Conservation (phyloP, 1,284 basidiomycete genomes). For the Boletus calvinii region DNA sequence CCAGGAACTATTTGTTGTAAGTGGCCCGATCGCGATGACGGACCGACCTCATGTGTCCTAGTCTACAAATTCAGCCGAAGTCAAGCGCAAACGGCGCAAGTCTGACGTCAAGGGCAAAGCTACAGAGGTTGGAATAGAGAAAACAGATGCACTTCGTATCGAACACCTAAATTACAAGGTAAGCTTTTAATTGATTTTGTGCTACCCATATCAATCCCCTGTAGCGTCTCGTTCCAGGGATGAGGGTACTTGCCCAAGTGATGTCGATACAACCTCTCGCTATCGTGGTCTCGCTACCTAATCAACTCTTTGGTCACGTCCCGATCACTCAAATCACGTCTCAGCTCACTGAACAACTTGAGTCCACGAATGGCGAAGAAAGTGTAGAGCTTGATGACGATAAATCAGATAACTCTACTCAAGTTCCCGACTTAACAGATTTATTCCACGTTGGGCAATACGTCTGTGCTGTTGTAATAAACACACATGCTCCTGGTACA, state of each 20-base stretch:
- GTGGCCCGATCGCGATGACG: slow-evolving; percentile 21
- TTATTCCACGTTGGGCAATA: slow-evolving; percentile 88
- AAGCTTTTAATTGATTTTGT: neutral
- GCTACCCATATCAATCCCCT: neutral
- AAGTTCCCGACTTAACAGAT: slow-evolving; percentile 66
- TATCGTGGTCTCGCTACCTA: slow-evolving; percentile 90
- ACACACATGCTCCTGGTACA: slow-evolving; percentile 61
- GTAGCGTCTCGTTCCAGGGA: slow-evolving; percentile 81
- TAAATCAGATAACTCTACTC: slow-evolving; percentile 37
- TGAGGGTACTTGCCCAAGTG: slow-evolving; percentile 86
- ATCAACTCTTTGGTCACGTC: slow-evolving; percentile 92
- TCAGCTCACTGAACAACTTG: slow-evolving; percentile 74
- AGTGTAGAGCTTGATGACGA: slow-evolving; percentile 48
- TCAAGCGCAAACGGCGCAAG: slow-evolving; percentile 44
- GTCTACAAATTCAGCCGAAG: slow-evolving; percentile 18
- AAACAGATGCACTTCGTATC: slow-evolving; percentile 60
- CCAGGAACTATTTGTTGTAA: slow-evolving; percentile 71
- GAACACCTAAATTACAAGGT: slow-evolving; percentile 97
- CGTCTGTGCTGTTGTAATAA: slow-evolving; percentile 76
- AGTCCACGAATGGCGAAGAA: slow-evolving; percentile 52
- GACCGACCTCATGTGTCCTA: slow-evolving; percentile 6
- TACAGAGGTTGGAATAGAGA: slow-evolving; percentile 25
- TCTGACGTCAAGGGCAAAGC: slow-evolving; percentile 45
- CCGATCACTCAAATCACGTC: slow-evolving; percentile 94
- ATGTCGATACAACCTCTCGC: slow-evolving; percentile 88